Percentiles rank a stretch among this genome's conserved stretches.
phyloP scores from a whole-genome alignment of 352 stramenopile species.

The Globisporangium carolinianum region DNA sequence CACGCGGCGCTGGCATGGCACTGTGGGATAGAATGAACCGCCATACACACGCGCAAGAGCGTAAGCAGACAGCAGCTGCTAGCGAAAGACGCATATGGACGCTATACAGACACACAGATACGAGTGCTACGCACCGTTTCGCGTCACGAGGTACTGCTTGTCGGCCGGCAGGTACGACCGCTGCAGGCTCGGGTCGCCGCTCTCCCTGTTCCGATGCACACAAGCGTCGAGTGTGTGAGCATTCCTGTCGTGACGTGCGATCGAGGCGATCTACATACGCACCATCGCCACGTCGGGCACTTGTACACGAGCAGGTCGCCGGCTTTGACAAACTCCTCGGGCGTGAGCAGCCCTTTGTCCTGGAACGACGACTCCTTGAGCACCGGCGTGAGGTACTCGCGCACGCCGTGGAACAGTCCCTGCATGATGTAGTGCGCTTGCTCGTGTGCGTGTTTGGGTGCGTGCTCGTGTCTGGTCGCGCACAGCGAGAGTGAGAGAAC shows the following conservation, averaged over 20 bases:
- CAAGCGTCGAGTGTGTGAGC: too few relatives aligned
- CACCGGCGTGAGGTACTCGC: slow-evolving; percentile 85
- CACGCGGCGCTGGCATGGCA: slow-evolving; percentile 84
- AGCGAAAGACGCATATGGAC: not conserved
- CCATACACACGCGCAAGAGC: not conserved
- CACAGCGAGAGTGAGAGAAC: too few relatives aligned
- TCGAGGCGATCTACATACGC: too few relatives aligned
- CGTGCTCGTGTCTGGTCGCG: too few relatives aligned
- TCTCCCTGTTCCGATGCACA: slow-evolving; percentile 34
- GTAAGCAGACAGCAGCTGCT: not conserved
- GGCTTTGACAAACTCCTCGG: slow-evolving; percentile 94
- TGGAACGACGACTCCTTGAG: slow-evolving; percentile 92
- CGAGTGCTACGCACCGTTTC: slow-evolving; percentile 37
- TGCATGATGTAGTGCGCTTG: too few relatives aligned
- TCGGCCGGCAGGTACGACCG: slow-evolving; percentile 69
- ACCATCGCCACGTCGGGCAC: slow-evolving; percentile 95
- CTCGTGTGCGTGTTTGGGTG: too few relatives aligned
- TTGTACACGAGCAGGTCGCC: slow-evolving; percentile 96
- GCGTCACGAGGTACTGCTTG: slow-evolving; percentile 87
- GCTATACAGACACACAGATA: not conserved
- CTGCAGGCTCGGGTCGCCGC: slow-evolving; percentile 44
- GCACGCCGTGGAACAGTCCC: slow-evolving; percentile 74
- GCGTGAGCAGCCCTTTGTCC: slow-evolving; percentile 92
- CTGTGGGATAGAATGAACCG: too few relatives aligned
- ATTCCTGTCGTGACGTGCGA: too few relatives aligned